These are phyloP conservation scores for Trifolium subterraneum DNA, from an alignment of 306 rosid species.

Conservation along the genomic window DNA sequence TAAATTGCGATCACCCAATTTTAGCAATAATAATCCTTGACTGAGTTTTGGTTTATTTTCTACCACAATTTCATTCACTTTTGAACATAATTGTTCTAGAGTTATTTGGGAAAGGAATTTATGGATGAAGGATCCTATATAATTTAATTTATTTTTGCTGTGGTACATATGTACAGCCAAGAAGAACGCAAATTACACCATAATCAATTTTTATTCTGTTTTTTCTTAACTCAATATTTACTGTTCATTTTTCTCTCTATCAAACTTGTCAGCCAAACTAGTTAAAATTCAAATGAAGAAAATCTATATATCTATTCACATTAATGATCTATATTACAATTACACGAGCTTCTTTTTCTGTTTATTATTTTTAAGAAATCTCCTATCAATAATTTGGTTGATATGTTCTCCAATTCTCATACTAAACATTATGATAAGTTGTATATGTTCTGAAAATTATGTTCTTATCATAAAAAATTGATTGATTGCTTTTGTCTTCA, in stretches of 20 bases:
- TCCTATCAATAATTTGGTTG: constrained; percentile 29
- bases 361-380: neutral
- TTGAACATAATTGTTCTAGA: neutral
- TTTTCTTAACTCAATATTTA: neutral
- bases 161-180: neutral
- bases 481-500: constrained; percentile 18
- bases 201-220: neutral
- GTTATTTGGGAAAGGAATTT: constrained; percentile 3
- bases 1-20: constrained; percentile 6
- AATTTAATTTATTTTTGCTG: neutral
- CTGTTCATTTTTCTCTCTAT: neutral
- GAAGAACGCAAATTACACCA: neutral
- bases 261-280: neutral
- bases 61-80: constrained; percentile 4
- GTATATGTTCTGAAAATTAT: no score
- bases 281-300: neutral
- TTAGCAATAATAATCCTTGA: neutral
- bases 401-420: constrained; percentile 25
- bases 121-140: neutral
- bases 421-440: no score
- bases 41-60: constrained; percentile 17
- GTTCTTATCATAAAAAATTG: constrained; percentile 6
- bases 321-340: neutral
- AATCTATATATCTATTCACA: neutral
- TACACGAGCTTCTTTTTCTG: neutral